These are phyloP conservation scores for Leccinum pallidistipes DNA, from an alignment of 1,284 basidiomycete genomes.

Conservation along the genomic window DNA sequence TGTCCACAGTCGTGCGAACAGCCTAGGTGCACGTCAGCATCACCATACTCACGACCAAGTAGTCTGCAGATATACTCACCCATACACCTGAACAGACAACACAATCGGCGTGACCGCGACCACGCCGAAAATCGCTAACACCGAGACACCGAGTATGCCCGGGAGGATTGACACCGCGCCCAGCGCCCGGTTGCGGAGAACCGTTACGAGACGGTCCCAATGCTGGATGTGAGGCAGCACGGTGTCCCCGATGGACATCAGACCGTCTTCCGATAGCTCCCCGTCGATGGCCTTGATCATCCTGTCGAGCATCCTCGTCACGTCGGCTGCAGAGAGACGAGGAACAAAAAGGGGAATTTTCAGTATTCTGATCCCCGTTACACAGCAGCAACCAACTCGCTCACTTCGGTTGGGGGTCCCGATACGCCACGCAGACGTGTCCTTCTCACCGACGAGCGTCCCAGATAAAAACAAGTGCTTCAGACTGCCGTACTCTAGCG, in stretches of 20 bases:
- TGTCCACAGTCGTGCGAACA: not conserved
- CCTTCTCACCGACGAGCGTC: conserved; percentile 4
- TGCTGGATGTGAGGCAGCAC: conserved; percentile 18
- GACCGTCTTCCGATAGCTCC: conserved; percentile 21
- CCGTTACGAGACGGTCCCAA: conserved; percentile 7
- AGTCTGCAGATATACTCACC: conserved; percentile 15
- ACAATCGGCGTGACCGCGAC: conserved; percentile 7
- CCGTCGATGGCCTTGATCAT: conserved; percentile 26
- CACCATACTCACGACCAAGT: too few species aligned
- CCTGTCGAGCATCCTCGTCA: conserved; percentile 24
- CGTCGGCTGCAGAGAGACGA: conserved; percentile 17
- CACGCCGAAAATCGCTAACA: conserved; percentile 12
- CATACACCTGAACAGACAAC: conserved; percentile 8
- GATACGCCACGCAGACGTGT: conserved; percentile 9
- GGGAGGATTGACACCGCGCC: conserved; percentile 8
- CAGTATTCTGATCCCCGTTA: not conserved
- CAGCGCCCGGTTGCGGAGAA: conserved; percentile 4
- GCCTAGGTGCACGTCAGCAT: conserved; percentile 16
- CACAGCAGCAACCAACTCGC: not conserved
- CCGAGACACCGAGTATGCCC: conserved; percentile 18
- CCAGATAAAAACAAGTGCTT: conserved; percentile 9
- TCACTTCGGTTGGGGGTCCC: conserved; percentile 11
- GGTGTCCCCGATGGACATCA: conserved; percentile 20
- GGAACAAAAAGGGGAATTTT: not conserved
- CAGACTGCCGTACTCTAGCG: conserved; percentile 3